Percentiles rank a stretch among this genome's conserved stretches.
Evolutionary conservation across 2,329 filamentous ascomycete genomes (phyloP).

Genomic region (Fusarium sp.): DNA sequence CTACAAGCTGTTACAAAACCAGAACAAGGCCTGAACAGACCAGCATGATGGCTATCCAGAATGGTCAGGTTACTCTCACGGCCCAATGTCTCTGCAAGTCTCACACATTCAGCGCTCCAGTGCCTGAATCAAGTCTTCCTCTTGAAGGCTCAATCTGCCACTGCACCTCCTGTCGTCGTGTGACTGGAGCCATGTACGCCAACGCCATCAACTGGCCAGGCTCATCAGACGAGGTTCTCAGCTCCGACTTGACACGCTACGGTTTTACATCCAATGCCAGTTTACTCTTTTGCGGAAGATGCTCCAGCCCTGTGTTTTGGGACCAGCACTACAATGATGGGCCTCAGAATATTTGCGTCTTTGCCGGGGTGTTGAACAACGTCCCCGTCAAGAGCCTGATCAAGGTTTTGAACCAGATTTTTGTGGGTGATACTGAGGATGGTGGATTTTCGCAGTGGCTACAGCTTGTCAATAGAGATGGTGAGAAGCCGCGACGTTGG

Average conservation of each 20-base stretch:
- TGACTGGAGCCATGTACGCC: conserved; percentile 55
- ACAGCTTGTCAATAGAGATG: conserved; percentile 47
- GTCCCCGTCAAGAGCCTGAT: conserved; percentile 43
- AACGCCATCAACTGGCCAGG: conserved; percentile 32
- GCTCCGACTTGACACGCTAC: conserved; percentile 49
- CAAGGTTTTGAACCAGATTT: conserved; percentile 52
- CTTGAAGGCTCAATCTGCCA: conserved; percentile 56
- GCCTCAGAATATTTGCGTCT: conserved; percentile 41
- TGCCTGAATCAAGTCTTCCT: conserved; percentile 51
- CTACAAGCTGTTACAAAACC: no score
- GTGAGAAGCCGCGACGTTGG: conserved; percentile 42
- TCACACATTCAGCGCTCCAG: conserved; percentile 50
- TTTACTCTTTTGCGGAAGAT: conserved; percentile 55
- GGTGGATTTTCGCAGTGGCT: conserved; percentile 61
- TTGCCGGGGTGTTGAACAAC: conserved; percentile 52
- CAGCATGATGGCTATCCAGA: background rate
- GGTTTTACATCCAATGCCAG: conserved; percentile 47
- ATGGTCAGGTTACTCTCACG: conserved; percentile 27
- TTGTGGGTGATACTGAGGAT: conserved; percentile 60
- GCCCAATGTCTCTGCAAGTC: conserved; percentile 57
- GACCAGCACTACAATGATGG: conserved; percentile 20
- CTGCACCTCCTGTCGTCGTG: conserved; percentile 59
- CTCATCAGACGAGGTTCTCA: conserved; percentile 13
- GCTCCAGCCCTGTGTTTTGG: conserved; percentile 57
- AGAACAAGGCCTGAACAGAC: no score